Conservation (phyloP, 495 filamentous ascomycete species). For the Podospora comata region DNA sequence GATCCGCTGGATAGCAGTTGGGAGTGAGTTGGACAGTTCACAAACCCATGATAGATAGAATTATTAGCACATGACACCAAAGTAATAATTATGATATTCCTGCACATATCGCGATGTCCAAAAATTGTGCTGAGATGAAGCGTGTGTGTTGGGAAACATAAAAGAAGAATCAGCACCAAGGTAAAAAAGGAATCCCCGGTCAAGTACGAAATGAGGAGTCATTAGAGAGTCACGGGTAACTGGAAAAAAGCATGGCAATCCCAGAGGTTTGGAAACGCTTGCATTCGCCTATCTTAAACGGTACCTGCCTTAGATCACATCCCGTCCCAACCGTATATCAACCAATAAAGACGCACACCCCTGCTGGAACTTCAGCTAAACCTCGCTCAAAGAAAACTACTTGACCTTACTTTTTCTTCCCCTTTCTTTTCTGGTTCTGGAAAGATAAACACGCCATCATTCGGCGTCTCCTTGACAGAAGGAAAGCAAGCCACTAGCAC, state of each 20-base stretch:
- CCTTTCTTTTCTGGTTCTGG: too few relatives aligned
- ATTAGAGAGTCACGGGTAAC: too few relatives aligned
- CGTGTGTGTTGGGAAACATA: too few relatives aligned
- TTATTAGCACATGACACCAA: background rate
- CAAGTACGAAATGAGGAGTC: too few relatives aligned
- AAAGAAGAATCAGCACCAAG: too few relatives aligned
- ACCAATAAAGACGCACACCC: background rate
- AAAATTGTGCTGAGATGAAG: background rate
- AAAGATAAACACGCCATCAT: background rate
- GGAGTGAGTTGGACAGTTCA: background rate
- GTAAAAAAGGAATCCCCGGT: too few relatives aligned
- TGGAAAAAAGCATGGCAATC: too few relatives aligned
- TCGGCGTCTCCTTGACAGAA: background rate
- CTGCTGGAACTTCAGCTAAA: background rate
- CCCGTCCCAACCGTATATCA: background rate
- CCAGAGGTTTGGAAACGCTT: too few relatives aligned
- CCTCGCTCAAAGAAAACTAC: background rate
- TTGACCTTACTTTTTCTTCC: too few relatives aligned
- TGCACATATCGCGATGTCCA: background rate
- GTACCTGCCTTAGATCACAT: too few relatives aligned
- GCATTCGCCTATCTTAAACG: too few relatives aligned
- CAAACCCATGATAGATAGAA: background rate
- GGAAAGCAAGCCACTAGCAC: constrained; percentile 18
- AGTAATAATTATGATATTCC: background rate
- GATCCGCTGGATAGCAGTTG: background rate